Conservation (phyloP, 2,329 filamentous ascomycete genomes). For the Thelonectria rubi region DNA sequence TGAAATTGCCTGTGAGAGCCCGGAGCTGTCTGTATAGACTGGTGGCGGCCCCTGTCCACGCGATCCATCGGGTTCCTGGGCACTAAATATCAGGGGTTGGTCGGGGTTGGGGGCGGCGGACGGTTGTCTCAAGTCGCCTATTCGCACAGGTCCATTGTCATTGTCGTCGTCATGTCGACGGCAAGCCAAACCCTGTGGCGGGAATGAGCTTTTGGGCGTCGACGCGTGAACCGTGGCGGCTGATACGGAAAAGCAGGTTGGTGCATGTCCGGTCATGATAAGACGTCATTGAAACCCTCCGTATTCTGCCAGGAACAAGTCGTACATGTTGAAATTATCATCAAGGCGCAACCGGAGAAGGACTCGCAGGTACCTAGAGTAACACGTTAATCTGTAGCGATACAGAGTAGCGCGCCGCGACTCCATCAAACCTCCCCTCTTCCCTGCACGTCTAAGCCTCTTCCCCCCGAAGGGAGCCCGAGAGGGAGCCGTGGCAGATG, state of each 20-base stretch:
- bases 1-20: conserved; percentile 16
- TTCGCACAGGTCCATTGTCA: background rate
- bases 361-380: conserved; percentile 5
- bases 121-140: conserved; percentile 9
- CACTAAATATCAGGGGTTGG: conserved; percentile 10
- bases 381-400: background rate
- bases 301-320: conserved; percentile 16
- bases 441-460: conserved; percentile 1
- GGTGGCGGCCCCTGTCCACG: background rate
- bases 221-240: background rate
- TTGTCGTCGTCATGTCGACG: conserved; percentile 22
- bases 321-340: background rate
- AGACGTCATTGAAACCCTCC: conserved; percentile 7
- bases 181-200: conserved; percentile 1
- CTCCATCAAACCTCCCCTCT: conserved; percentile 15
- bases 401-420: conserved; percentile 7
- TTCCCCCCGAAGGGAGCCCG: background rate
- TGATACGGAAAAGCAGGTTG: background rate
- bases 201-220: conserved; percentile 1
- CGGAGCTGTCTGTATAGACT: background rate
- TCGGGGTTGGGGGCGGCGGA: background rate
- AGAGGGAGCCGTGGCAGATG: background rate
- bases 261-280: background rate
- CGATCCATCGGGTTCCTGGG: conserved; percentile 9
- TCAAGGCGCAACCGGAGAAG: background rate